Base-by-base conservation (phyloP, 768 basidiomycete species). In the Pulveroboletus sp. region DNA sequence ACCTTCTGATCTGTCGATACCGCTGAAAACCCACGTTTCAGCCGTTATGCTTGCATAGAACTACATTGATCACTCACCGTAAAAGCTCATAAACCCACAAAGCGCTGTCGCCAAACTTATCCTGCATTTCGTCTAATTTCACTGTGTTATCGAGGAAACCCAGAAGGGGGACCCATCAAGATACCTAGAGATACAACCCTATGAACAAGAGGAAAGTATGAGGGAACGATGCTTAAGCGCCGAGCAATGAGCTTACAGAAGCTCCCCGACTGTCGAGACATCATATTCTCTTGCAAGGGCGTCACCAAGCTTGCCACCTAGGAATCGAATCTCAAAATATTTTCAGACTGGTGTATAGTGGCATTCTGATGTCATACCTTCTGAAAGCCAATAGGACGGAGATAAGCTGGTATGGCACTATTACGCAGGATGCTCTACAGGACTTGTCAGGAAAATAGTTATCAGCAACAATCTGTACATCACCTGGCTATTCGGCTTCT, bases 31-130 rank as follows among this genome's bases (percentile, higher is more conserved):
- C 34, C 27, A n/a, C 6, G 22, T 36, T 32, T 30, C 19, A 53
- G 23, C 19, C 17, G 35, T 30, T 19, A 19, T 42, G 13, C 34
- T 27, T 27, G 12, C 27, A 51, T 7, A 17, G 2, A 31, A 20
- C 6, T 23, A 32, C 8, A 39, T 44, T 10, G 22, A 7, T 31
- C 24, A 61, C 78, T 49, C 58, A 89, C 92, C 96, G 77, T 9
- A 97, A 69, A 20, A 95, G 76, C 58, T 98, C 90, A 61, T 89
- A 95, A 10, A 98, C 80, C 96, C 96, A 98, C 12, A 94, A 76
- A 0, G 85, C 83, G 51, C 82, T 76, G 50, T 91, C 89, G 24
- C 89, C 90, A 46, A 91, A 89, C 60, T 83, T 88, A 47, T 68
- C 73, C 62, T 91, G 90, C 71, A 91, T 80, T 50, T 89, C 86